Evolutionary conservation across 2,329 filamentous ascomycete genomes (phyloP).

Genomic region (Hysterium pulicare): DNA sequence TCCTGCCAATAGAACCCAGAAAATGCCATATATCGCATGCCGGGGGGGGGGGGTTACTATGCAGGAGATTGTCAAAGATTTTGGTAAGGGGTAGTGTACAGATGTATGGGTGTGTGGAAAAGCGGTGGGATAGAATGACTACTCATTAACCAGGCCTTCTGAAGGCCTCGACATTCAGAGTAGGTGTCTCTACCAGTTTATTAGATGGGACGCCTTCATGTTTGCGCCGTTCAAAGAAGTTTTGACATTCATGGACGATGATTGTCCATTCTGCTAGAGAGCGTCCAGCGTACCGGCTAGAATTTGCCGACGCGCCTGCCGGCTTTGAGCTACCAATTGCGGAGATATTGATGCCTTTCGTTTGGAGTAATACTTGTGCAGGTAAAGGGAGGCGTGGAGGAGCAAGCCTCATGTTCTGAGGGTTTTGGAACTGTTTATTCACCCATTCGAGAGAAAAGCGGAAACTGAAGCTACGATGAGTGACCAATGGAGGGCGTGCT

Average conservation of each 20-base stretch:
- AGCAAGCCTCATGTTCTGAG: slow-evolving; percentile 61
- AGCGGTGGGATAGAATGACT: too few species aligned
- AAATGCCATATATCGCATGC: too few species aligned
- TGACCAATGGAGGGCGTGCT: slow-evolving; percentile 45
- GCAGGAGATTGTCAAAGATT: too few species aligned
- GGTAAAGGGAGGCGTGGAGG: slow-evolving; percentile 67
- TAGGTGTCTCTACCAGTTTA: slow-evolving; percentile 66
- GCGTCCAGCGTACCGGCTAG: slow-evolving; percentile 63
- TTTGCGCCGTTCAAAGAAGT: slow-evolving; percentile 72
- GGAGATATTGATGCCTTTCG: slow-evolving; percentile 27
- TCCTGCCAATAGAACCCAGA: too few species aligned
- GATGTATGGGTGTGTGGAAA: too few species aligned
- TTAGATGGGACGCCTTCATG: slow-evolving; percentile 68
- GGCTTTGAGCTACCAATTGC: slow-evolving; percentile 31
- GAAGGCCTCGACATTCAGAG: slow-evolving; percentile 62
- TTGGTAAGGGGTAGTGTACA: too few species aligned
- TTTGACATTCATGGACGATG: slow-evolving; percentile 74
- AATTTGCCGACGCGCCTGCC: slow-evolving; percentile 32
- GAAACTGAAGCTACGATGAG: slow-evolving; percentile 62
- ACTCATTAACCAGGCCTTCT: slow-evolving; percentile 45
- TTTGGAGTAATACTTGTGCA: slow-evolving; percentile 63
- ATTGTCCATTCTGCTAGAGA: slow-evolving; percentile 76
- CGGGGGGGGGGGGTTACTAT: too few species aligned
- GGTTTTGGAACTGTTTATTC: slow-evolving; percentile 53
- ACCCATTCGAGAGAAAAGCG: slow-evolving; percentile 71